These are phyloP conservation scores for Scheffersomyces insectosa DNA, from an alignment of 1,139 yeast species.

Conservation along the genomic window DNA sequence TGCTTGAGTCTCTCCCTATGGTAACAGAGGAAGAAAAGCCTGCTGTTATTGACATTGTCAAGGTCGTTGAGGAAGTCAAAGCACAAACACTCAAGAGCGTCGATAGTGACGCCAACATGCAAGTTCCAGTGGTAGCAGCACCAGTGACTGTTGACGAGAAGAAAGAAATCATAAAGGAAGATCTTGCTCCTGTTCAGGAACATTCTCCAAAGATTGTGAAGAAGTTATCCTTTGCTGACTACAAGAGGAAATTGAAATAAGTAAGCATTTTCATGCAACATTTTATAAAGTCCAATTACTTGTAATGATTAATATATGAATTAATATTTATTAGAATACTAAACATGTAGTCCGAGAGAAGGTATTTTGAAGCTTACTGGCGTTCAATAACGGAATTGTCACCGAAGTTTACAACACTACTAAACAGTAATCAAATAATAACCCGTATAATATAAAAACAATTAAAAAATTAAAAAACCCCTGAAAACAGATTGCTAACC, in stretches of 20 bases:
- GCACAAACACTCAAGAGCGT: neutral
- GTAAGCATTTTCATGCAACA: no score
- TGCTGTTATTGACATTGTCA: neutral
- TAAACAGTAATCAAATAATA: no score
- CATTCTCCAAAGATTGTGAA: slow-evolving; percentile 45
- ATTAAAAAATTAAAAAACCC: neutral
- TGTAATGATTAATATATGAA: no score
- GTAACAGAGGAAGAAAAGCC: neutral
- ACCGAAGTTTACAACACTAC: no score
- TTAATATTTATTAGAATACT: no score
- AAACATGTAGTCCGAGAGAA: no score
- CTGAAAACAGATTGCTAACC: neutral
- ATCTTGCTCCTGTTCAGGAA: slow-evolving; percentile 11
- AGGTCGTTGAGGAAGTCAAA: neutral
- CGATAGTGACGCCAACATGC: neutral
- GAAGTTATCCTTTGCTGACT: slow-evolving; percentile 81
- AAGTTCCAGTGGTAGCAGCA: neutral
- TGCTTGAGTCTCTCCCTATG: neutral
- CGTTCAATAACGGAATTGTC: no score
- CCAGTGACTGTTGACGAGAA: slow-evolving; percentile 1
- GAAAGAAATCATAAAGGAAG: slow-evolving; percentile 12
- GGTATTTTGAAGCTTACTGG: no score
- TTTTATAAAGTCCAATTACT: no score
- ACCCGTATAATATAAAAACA: neutral
- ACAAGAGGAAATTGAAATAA: slow-evolving; percentile 65